Evolutionary conservation across 345 rosid species (phyloP), one percentile per base, ranked within the genome.

Genomic region (Ceriops zippeliana): DNA sequence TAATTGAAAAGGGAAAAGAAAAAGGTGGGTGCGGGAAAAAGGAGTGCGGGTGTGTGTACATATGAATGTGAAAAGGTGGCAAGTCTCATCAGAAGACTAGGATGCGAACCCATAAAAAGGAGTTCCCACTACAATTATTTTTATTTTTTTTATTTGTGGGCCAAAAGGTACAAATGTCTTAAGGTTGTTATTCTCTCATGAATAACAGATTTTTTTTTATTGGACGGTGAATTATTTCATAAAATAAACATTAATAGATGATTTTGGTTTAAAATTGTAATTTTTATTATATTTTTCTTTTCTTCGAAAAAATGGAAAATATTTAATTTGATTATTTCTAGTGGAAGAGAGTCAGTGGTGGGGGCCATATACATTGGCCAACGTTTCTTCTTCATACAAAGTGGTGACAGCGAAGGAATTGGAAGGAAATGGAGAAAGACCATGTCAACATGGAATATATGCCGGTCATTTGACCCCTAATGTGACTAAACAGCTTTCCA

Each of bases 81-180:
- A 85, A 70, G 81, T 80, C 81, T 78, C 78, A 64, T 85, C 85
- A 81, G 72, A 80, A 84, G 91, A 82, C 76, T 75, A 79, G 71
- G 71, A 81, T 82, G 75, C 58, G 73, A 77, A 76, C 79, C 84
- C 90, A 17, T 85, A 60, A 90, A 87, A 90, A 85, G 96, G 61
- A 76, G 92, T 77, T 82, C 87, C 88, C 90, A 67, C 60, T 62
- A 37, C 38, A 22, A 58, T 42, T 11, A 0, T 10, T 34, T 7
- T n/a, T 28, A n/a, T 2, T 32, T 9, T 1, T 17, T 53, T 13
- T 47, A 54, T 21, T 32, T 54, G 61, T 69, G 76, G 76, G 68
- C 74, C 82, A 58, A 70, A 66, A 70, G 3, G 35, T 35, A 54
- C 54, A 30, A 11, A 20, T 53, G 58, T 61, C 24, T 38, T 66